Conservation (phyloP, 1,284 basidiomycete genomes). For the Coniferiporia weirii region DNA sequence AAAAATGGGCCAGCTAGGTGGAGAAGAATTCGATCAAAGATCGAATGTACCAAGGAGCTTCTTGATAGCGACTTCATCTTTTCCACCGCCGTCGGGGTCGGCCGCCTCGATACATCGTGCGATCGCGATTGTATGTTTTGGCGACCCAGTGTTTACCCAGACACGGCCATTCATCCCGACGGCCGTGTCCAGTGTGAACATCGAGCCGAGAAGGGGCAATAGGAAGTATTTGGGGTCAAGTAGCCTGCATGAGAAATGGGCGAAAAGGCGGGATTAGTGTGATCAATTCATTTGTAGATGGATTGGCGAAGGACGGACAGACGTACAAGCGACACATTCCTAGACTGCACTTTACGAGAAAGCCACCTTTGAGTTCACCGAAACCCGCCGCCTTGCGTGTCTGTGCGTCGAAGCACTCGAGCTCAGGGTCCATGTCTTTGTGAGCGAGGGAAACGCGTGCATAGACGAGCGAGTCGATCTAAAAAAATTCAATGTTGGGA, state of each 20-base stretch:
- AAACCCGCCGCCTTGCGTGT: slow-evolving; percentile 80
- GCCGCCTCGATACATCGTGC: slow-evolving; percentile 67
- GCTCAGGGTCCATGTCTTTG: slow-evolving; percentile 85
- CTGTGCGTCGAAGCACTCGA: slow-evolving; percentile 84
- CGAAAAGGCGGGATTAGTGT: background rate
- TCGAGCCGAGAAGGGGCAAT: slow-evolving; percentile 64
- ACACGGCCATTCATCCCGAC: slow-evolving; percentile 80
- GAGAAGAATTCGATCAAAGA: slow-evolving; percentile 31
- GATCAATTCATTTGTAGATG: background rate
- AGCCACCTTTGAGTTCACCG: slow-evolving; percentile 78
- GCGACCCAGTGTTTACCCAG: slow-evolving; percentile 70
- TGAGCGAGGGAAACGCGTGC: slow-evolving; percentile 81
- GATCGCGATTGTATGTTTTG: slow-evolving; percentile 61
- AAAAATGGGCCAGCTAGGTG: too few relatives aligned
- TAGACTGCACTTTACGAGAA: slow-evolving; percentile 68
- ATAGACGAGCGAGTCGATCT: slow-evolving; percentile 81
- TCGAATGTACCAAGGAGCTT: slow-evolving; percentile 39
- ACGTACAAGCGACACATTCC: slow-evolving; percentile 72
- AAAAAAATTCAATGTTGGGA: background rate
- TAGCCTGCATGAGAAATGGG: slow-evolving; percentile 40
- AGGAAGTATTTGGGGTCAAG: slow-evolving; percentile 72
- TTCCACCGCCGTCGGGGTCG: slow-evolving; percentile 60
- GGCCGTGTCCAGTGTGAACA: slow-evolving; percentile 72
- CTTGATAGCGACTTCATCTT: slow-evolving; percentile 48
- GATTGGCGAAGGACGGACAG: background rate